These are phyloP conservation scores for Luffa aegyptiaca DNA, from an alignment of 306 rosid genomes.

Conservation along the genomic window DNA sequence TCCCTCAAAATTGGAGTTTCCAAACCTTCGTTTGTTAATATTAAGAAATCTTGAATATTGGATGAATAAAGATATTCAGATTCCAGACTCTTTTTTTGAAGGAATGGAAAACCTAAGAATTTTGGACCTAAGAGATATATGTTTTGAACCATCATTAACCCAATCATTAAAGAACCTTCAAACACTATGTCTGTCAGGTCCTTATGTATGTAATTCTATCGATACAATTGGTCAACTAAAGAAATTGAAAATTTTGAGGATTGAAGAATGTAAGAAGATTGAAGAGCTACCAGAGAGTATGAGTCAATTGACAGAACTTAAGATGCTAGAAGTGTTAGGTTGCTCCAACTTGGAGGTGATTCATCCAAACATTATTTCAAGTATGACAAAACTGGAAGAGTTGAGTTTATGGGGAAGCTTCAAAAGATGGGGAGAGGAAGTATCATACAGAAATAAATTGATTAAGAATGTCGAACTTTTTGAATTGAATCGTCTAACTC, in stretches of 20 bases:
- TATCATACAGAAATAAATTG: neutral
- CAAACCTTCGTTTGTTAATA: neutral
- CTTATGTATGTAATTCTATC: neutral
- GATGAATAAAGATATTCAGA: neutral
- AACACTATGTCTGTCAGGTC: neutral
- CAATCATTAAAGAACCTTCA: neutral
- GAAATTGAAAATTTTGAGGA: neutral
- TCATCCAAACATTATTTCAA: neutral
- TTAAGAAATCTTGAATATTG: neutral
- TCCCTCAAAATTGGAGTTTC: neutral
- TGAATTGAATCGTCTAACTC: neutral
- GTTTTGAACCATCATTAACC: neutral
- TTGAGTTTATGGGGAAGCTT: neutral
- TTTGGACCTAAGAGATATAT: neutral
- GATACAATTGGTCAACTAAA: neutral
- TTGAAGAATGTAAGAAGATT: neutral
- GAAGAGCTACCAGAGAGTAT: neutral
- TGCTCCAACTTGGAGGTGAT: neutral
- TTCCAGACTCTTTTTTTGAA: neutral
- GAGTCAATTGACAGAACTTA: neutral
- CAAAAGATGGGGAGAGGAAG: neutral
- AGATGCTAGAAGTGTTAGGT: neutral
- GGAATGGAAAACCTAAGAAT: neutral
- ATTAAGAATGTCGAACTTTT: neutral
- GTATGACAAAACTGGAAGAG: slow-evolving; percentile 7